phyloP scores from a whole-genome alignment of 2,329 filamentous ascomycete genomes.

The Fusarium nurragi region DNA sequence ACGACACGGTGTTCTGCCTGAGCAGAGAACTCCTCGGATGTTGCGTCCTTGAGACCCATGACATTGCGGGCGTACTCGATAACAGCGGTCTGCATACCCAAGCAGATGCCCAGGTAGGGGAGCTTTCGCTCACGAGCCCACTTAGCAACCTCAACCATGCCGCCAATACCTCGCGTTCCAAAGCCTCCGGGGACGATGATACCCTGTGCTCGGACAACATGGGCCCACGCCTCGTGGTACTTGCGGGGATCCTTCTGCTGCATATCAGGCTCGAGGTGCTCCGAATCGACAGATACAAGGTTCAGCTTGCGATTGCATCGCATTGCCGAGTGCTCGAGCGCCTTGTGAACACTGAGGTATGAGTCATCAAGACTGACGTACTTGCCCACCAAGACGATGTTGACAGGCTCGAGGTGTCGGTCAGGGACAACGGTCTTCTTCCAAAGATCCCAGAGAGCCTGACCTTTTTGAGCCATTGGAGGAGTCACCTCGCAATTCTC shows the following conservation, averaged over 20 bases:
- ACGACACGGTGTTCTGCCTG: constrained; percentile 75
- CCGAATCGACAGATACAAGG: constrained; percentile 84
- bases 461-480: constrained; percentile 68
- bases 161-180: constrained; percentile 78
- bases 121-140: constrained; percentile 85
- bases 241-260: constrained; percentile 71
- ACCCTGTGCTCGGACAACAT: constrained; percentile 71
- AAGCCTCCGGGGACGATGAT: constrained; percentile 77
- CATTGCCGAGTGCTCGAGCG: constrained; percentile 93
- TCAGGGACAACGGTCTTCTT: constrained; percentile 73
- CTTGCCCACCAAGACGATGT: constrained; percentile 91
- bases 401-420: constrained; percentile 72
- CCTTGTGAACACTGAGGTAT: constrained; percentile 84
- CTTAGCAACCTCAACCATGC: constrained; percentile 88
- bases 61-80: constrained; percentile 86
- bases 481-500: constrained; percentile 64
- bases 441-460: constrained; percentile 82
- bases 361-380: constrained; percentile 87
- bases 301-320: constrained; percentile 81
- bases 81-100: constrained; percentile 93
- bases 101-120: constrained; percentile 88
- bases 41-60: constrained; percentile 67
- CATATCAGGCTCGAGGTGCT: constrained; percentile 78
- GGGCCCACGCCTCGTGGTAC: constrained; percentile 88
- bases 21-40: constrained; percentile 65